These are phyloP conservation scores for Diaporthe aspalathi DNA, from an alignment of 2,329 filamentous ascomycete species.

Conservation along the genomic window DNA sequence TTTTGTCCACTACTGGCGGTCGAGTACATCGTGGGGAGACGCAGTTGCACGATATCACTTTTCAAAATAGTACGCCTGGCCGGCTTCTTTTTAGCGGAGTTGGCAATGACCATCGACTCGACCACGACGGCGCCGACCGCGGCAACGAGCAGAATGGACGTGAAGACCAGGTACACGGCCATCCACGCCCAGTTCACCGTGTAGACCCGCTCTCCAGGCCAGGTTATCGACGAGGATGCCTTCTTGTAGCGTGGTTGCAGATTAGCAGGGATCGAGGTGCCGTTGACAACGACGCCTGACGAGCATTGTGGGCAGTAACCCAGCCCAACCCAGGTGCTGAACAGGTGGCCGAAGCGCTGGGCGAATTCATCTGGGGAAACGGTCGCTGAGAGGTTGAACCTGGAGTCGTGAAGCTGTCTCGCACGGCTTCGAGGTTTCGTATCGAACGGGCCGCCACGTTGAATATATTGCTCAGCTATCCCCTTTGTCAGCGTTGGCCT, in stretches of 20 bases:
- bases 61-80: constrained; percentile 24
- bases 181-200: constrained; percentile 32
- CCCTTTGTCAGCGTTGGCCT: background rate
- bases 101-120: constrained; percentile 38
- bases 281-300: background rate
- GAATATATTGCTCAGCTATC: constrained; percentile 27
- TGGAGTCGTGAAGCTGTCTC: background rate
- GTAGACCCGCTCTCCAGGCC: constrained; percentile 24
- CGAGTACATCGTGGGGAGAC: constrained; percentile 39
- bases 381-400: constrained; percentile 29
- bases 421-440: background rate
- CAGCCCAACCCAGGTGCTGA: constrained; percentile 39
- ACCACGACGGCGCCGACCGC: constrained; percentile 29
- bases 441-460: constrained; percentile 10
- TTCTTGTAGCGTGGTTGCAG: constrained; percentile 20
- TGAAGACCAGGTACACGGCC: constrained; percentile 28
- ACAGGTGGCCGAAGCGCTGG: constrained; percentile 35
- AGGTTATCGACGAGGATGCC: background rate
- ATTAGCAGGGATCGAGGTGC: constrained; percentile 18
- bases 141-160: constrained; percentile 31
- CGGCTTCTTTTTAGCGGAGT: constrained; percentile 24
- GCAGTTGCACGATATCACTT: constrained; percentile 15
- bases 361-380: constrained; percentile 27
- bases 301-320: constrained; percentile 39
- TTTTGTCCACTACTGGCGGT: constrained; percentile 37